Percentiles rank a stretch among this genome's conserved stretches.
Conservation (phyloP, 2,329 filamentous ascomycete genomes). For the Emericellopsis cladophorae region DNA sequence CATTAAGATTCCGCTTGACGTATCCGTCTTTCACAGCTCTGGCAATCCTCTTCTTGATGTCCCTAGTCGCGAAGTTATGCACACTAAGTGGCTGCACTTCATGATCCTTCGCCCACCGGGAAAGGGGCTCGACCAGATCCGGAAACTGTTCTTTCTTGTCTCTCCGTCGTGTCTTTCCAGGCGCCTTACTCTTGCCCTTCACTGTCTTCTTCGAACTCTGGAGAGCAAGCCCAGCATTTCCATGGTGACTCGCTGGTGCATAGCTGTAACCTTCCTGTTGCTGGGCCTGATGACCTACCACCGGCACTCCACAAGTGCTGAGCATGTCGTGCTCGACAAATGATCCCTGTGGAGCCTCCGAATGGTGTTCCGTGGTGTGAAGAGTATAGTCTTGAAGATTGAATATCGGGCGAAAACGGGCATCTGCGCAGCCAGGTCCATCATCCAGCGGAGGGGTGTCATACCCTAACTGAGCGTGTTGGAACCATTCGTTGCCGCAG, state of each 20-base stretch:
- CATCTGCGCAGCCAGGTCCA: neutral
- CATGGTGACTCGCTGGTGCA: neutral
- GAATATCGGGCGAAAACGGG: too few species aligned
- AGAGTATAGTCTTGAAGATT: too few species aligned
- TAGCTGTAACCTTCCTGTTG: too few species aligned
- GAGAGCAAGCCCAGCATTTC: neutral
- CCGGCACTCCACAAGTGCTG: too few species aligned
- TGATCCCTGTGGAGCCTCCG: too few species aligned
- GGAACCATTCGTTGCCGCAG: neutral
- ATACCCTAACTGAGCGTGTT: neutral
- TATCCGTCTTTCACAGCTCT: neutral
- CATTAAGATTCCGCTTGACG: slow-evolving; percentile 2
- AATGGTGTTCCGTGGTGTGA: too few species aligned
- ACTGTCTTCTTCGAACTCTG: neutral
- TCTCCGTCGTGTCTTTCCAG: neutral
- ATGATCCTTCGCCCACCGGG: neutral
- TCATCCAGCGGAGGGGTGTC: slow-evolving; percentile 1
- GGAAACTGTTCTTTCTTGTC: neutral
- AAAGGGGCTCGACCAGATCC: slow-evolving; percentile 1
- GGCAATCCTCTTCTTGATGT: slow-evolving; percentile 2
- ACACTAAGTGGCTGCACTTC: slow-evolving; percentile 1
- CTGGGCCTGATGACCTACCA: too few species aligned
- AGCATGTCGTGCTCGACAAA: too few species aligned
- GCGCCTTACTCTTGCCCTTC: too few species aligned
- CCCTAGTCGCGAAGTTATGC: neutral